Conservation (phyloP, 805 yeast species). For the Hanseniaspora vineae region DNA sequence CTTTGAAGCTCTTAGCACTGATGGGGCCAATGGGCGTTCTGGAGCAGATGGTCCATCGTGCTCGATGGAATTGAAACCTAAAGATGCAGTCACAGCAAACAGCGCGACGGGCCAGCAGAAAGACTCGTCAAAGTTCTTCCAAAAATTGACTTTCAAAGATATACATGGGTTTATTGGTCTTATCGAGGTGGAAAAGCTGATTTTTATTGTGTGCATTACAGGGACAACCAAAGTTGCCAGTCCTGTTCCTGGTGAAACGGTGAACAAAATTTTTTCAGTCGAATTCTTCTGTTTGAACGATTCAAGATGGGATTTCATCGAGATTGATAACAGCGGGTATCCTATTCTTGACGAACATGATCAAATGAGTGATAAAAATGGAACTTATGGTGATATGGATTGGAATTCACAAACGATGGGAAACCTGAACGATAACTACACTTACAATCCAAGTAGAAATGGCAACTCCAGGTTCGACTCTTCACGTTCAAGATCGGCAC, state of each 20-base stretch:
- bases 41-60: conserved; percentile 23
- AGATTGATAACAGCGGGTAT: conserved; percentile 54
- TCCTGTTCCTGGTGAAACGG: conserved; percentile 69
- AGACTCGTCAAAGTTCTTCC: conserved; percentile 21
- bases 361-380: conserved; percentile 8
- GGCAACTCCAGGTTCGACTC: conserved; percentile 1
- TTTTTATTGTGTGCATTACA: conserved; percentile 69
- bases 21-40: conserved; percentile 9
- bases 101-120: conserved; percentile 11
- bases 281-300: conserved; percentile 71
- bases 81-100: conserved; percentile 21
- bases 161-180: conserved; percentile 70
- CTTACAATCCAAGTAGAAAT: too few relatives aligned
- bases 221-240: conserved; percentile 66
- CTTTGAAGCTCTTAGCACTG: conserved; percentile 28
- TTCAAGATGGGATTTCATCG: conserved; percentile 69
- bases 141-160: conserved; percentile 31
- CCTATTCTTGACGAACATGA: conserved; percentile 33
- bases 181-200: conserved; percentile 52
- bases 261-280: conserved; percentile 69
- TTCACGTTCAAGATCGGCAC: neutral
- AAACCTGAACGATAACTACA: too few relatives aligned
- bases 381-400: conserved; percentile 15
- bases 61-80: conserved; percentile 31
- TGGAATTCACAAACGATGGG: conserved; percentile 1